Evolutionary conservation across 257 asterid genomes (phyloP), one percentile per base, ranked within the genome.

Genomic region (Solanum clarkiae): DNA sequence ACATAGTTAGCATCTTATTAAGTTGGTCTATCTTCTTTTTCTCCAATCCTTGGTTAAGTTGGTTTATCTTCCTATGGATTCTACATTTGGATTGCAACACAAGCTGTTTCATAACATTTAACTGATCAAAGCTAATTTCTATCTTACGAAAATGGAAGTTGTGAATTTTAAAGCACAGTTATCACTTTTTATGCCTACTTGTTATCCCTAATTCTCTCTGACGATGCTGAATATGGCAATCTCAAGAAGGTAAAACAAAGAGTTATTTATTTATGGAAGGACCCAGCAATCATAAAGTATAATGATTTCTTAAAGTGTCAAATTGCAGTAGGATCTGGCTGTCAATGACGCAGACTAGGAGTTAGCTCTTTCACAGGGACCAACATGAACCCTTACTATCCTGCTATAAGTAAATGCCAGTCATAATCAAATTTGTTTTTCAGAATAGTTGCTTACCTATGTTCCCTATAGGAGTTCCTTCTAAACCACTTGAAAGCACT

Each of bases 401-500:
- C 32, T 70, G 29, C 54, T 40, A 70, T 36, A 70, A 42, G 17
- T 42, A 40, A 54, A 71, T 69, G 51, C 4, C 4, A 36, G 17
- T 42, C 53, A 42, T 70, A 20, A 42, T 10, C 11, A 5, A 20
- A 71, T 18, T 71, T 10, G 32, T 71, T 20, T 71, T 71, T 6
- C 56, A 71, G 55, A 71, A 10, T 71, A 71, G 54, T 44, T 44
- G 56, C 32, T 71, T 71, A 71, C 80, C 56, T 15, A 77, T 77
- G 45, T 51, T 77, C 15, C 51, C 82, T 16, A 53, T 24, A 24
- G 45, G 51, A 49, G 62, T 86, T 84, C 80, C 90, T 84, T 84
- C 86, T 59, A 85, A 85, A 88, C 86, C 79, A 87, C 84, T 87
- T 53, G 93, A 85, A 86, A 89, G 83, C 72, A 56, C 86, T 86